These are phyloP conservation scores for Daldinia vernicosa DNA, from an alignment of 495 filamentous ascomycete species.

Conservation along the genomic window DNA sequence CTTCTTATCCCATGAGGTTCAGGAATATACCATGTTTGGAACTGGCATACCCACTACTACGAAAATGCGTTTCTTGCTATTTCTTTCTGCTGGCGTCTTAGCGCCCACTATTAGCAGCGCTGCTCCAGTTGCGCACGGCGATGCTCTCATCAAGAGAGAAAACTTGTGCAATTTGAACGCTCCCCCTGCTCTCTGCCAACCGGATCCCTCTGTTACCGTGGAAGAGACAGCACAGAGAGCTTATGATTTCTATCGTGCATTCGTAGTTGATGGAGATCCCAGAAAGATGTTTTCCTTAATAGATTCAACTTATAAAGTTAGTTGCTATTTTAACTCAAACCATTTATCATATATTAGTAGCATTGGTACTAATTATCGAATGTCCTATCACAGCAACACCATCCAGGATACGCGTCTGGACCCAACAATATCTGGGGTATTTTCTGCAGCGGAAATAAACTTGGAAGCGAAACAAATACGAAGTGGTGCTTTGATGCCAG, in stretches of 20 bases:
- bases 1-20: constrained; percentile 5
- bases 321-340: constrained; percentile 7
- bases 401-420: constrained; percentile 52
- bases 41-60: not conserved
- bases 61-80: constrained; percentile 48
- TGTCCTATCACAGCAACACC: constrained; percentile 51
- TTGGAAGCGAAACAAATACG: constrained; percentile 53
- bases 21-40: constrained; percentile 7
- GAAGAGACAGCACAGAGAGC: constrained; percentile 57
- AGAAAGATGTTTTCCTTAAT: constrained; percentile 59
- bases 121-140: constrained; percentile 35
- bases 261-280: constrained; percentile 58
- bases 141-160: constrained; percentile 48
- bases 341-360: not conserved
- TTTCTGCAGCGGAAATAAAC: constrained; percentile 54
- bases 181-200: constrained; percentile 53
- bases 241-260: constrained; percentile 60
- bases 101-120: constrained; percentile 47
- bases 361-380: constrained; percentile 7
- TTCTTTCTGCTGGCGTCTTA: constrained; percentile 46
- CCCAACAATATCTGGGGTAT: constrained; percentile 54
- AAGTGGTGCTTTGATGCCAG: constrained; percentile 56
- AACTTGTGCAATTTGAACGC: constrained; percentile 54
- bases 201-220: constrained; percentile 50
- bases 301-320: constrained; percentile 52